Percentiles rank a stretch among this genome's conserved stretches.
These are phyloP conservation scores for Brassica hybrid DNA, from an alignment of 441 rosid species.

Conservation along the genomic window DNA sequence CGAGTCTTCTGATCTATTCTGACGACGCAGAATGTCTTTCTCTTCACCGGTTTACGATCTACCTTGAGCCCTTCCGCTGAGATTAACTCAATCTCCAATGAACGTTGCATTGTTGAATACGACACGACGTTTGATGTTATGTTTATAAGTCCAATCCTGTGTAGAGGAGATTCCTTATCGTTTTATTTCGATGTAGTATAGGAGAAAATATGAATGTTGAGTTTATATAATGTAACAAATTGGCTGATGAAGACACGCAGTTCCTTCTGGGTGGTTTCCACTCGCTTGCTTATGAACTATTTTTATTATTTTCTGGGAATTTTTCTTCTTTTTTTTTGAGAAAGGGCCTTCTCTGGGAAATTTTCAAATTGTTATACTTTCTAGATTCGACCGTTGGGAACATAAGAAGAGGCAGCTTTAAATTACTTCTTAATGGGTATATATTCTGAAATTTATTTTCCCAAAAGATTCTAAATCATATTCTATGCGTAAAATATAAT, in stretches of 20 bases:
- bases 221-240: background rate
- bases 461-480: background rate
- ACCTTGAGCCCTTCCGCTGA: conserved; percentile 60
- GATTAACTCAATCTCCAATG: conserved; percentile 53
- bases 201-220: background rate
- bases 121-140: conserved; percentile 20
- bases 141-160: conserved; percentile 23
- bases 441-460: background rate
- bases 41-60: conserved; percentile 48
- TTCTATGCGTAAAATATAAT: background rate
- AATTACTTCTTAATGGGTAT: background rate
- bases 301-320: background rate
- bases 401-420: background rate
- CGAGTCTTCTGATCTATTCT: conserved; percentile 33
- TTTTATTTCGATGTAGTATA: background rate
- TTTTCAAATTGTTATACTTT: background rate
- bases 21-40: conserved; percentile 48
- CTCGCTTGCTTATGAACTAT: background rate
- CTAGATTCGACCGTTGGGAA: conserved; percentile 10
- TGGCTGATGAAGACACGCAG: background rate
- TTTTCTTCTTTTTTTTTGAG: too few relatives aligned
- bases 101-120: conserved; percentile 30
- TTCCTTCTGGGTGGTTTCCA: conserved; percentile 14
- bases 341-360: background rate
- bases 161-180: conserved; percentile 17